Base-by-base conservation (phyloP, 352 stramenopile species). In the Globisporangium acanthophoron region DNA sequence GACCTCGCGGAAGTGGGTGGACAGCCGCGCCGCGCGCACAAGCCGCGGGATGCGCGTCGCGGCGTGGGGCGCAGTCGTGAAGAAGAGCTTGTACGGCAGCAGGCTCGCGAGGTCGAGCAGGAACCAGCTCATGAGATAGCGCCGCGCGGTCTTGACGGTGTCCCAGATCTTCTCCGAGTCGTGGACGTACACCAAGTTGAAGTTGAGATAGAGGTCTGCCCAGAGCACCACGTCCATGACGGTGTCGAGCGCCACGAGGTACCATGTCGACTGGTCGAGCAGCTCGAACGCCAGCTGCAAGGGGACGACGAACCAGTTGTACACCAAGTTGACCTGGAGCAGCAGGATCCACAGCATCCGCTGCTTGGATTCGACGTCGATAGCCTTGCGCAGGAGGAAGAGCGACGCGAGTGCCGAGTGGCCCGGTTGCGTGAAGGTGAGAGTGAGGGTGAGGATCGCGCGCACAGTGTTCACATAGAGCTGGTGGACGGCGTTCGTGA, bases 111-210 rank as follows among this genome's bases (percentile, higher is more conserved):
- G 18, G 51, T 87, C 79, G n/a, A 78, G 59, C 0, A 64, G 0
- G 40, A 87, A 75, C 35, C 54, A 58, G 6, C 43, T 56, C 44
- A 51, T 64, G 11, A 73, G 6, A 44, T 89, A 89, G 41, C 61
- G 56, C 3, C 45, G 20, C 5, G 75, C 70, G 12, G 56, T 80
- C 21, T 56, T 51, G 2, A 45, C 61, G 9, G 79, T 77, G 58
- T 79, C 70, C 40, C 51, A 67, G 56, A 89, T 87, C 55, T 86
- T 89, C 54, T 89, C 76, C 20, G 75, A 68, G 45, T 83, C 65
- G 41, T 78, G 56, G 16, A 74, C 52, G 57, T 69, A 89, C 0
- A 73, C 69, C 27, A 86, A 58, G 44, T 86, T 89, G 9, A 85
- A 71, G 41, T 81, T 86, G 0, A 80, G 20, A 52, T 81, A 87